Base-by-base conservation (phyloP, 805 yeast genomes). In the Candida takata region DNA sequence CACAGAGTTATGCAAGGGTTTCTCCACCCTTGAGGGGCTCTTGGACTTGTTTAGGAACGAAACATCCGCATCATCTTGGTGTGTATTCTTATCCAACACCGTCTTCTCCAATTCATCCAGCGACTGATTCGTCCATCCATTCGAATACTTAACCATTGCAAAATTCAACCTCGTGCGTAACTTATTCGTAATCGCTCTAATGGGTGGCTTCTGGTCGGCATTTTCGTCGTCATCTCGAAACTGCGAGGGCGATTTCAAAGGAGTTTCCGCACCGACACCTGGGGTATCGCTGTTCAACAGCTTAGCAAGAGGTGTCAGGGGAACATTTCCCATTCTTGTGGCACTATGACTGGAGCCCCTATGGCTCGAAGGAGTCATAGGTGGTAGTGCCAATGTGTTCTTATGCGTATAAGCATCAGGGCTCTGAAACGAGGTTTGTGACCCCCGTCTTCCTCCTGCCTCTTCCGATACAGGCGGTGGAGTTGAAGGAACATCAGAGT, bases 141-240 rank as follows among this genome's bases (percentile, higher is more conserved):
- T 40, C 34, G 63, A 63, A 35, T 60, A 49, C 43, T 63, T 64
- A 9, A 63, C 61, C 42, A 61, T 55, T 2, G 70, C 70, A 45
- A 64, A 62, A 36, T 61, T 62, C 12, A 65, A 45, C 37, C 69
- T 51, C 11, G 68, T 61, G 38, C 60, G 61, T 27, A 65, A 48
- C 38, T 59, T 60, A 16, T 61, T 55, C 1, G 70, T 64, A 14
- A 65, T 57, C 31, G 61, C 62, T 33, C 67, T 52, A 11, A 64
- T 64, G 9, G 69, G 68, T 27, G 62, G 62, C 24, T 48, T 53
- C 10, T 47, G 51, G 14, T 43, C 57, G 10, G 40, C 46, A 20
- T 52, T 54, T 8, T 33, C 34, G 3, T 40, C 42, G 7, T 34
- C 31, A 3, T 40, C 41, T 7, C 27, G 29, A 4, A 29, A 10